Evolutionary conservation across 2,329 filamentous ascomycete species (phyloP), one percentile per base, ranked within the genome.

Genomic region (Corniculantispora saksenae): DNA sequence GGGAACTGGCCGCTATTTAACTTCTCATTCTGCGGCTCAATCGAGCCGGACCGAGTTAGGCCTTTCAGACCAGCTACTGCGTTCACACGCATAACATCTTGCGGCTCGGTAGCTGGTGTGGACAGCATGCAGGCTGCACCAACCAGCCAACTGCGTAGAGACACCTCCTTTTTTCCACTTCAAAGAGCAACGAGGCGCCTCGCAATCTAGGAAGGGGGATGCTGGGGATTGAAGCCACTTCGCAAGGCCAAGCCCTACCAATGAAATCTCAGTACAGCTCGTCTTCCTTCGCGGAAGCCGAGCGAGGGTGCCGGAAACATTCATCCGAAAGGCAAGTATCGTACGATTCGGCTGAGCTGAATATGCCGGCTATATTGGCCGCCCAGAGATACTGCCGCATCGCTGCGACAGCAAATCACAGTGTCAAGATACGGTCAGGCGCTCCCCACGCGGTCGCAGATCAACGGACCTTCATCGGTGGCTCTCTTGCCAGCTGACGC

Each of bases 401-500:
- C 45, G 58, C 19, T 61, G 58, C 45, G n/a, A 51, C 17, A n/a
- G 45, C 45, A 40, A 61, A 61, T 61, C 58, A 61, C 29, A 10
- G 51, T 29, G 27, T 29, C 45, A 9, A 60, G 13, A 51, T 25
- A 25, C 35, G 15, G 58, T 61, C 32, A 40, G 58, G 45, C 58
- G 45, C 58, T 51, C 45, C 21, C 29, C 29, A 51, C 27, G 58
- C 45, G 45, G 58, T 51, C 45, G 47, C 45, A 61, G 45, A 61
- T 51, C 29, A 21, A 32, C 45, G 45, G 45, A 51, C 58, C 47
- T 61, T 51, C 29, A 40, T 61, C 45, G 45, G 45, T 51, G n/a
- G 29, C 58, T 38, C 58, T 38, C 38, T 51, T 61, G 45, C 58
- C 10, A 15, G 45, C 40, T 61, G 4, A 51, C 12, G 25, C 40